Base-by-base conservation (phyloP, 306 rosid species). In the Sindora glabra region DNA sequence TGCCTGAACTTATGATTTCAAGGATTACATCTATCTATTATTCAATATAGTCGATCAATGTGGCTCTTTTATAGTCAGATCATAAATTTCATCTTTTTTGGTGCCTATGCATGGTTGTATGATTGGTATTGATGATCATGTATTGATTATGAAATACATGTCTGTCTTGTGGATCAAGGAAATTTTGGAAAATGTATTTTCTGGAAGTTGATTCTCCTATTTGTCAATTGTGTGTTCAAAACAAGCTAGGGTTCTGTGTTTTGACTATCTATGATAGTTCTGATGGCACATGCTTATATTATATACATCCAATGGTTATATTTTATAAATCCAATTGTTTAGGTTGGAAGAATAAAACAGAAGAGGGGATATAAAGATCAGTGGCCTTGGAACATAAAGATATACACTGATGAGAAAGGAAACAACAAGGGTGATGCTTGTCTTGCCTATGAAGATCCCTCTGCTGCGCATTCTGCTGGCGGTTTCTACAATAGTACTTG, bases 291-390 rank as follows among this genome's bases (percentile, higher is more conserved):
- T n/a, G n/a, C n/a, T n/a, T n/a, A n/a, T n/a, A n/a, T n/a, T n/a
- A n/a, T n/a, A n/a, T n/a, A n/a, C n/a, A n/a, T n/a, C n/a, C n/a
- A n/a, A n/a, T n/a, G n/a, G n/a, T n/a, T n/a, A n/a, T n/a, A n/a
- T n/a, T n/a, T n/a, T n/a, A n/a, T n/a, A n/a, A n/a, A 2, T 17
- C 70, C 17, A 38, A 58, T 33, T 46, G 18, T 52, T 33, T 67
- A 94, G 99, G 95, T 94, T 76, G 99, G 95, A 73, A 89, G 97
- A 72, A 94, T 94, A 75, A 94, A 94, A 67, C 99, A 94, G 72
- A 94, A 94, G 76, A 86, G 99, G 68, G 99, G 99, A 9, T 94
- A 94, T 70, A 94, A 89, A 73, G 99, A 94, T 74, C 99, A 94
- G 65, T 94, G 99, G 99, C 99, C 99, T 42, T 94, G 79, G 75